Base-by-base conservation (phyloP, 352 stramenopile genomes). In the Nothophytophthora sp. region DNA sequence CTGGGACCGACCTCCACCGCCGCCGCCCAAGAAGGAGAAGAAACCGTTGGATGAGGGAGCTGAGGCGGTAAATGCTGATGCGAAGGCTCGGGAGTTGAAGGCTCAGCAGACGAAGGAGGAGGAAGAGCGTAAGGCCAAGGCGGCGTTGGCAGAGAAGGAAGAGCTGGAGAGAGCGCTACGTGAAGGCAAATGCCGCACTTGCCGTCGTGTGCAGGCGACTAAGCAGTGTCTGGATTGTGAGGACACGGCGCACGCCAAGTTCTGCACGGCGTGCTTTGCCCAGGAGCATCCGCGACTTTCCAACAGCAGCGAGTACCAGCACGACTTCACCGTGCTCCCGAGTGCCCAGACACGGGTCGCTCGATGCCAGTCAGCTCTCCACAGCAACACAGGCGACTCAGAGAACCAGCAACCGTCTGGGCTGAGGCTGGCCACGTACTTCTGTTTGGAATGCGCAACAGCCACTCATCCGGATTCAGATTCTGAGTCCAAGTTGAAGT, bases 241-340 rank as follows among this genome's bases (percentile, higher is more conserved):
- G 8, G 49, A 70, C 8, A 41, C 52, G 0, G 23, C 43, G 0
- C 55, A 54, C 18, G 47, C 48, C 3, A 37, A 61, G 7, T 92
- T 70, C 39, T 92, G 81, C 52, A 61, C 54, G 0, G 2, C 37
- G 3, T 92, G 81, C 36, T 92, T 88, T 27, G 66, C 55, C n/a
- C 55, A 66, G 8, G 74, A 92, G 34, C 76, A 86, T 27, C 39
- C 45, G 8, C 36, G 48, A 40, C 54, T 46, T 15, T 43, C 30
- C 3, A 28, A n/a, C 16, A 35, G 30, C 1, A 16, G 9, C 22
- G 71, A 79, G 29, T 44, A 45, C 8, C 41, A 43, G 4, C 81
- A 92, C 44, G 76, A 92, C 48, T 92, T 92, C 23, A 64, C 65
- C 23, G 61, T 81, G 3, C 44, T 89, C 41, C n/a, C 64, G 24